These are phyloP conservation scores for Dactylellina sp. DNA, from an alignment of 2,329 filamentous ascomycete genomes.

Conservation along the genomic window DNA sequence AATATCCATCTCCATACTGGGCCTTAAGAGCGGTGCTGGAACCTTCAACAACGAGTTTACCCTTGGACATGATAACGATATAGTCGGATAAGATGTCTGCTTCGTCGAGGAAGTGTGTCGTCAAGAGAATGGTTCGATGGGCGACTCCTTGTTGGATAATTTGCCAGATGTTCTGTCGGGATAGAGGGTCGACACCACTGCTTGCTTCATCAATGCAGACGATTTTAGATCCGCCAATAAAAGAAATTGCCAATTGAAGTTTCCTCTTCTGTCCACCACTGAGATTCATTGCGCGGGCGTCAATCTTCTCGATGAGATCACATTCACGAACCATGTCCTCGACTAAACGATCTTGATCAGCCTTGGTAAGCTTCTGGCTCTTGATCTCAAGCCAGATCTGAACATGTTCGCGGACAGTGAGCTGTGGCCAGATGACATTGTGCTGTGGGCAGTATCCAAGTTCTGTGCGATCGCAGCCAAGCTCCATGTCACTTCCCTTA, in stretches of 20 bases:
- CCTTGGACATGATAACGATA: constrained; percentile 87
- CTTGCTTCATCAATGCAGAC: constrained; percentile 94
- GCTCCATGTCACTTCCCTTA: constrained; percentile 74
- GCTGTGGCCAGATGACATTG: constrained; percentile 91
- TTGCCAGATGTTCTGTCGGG: constrained; percentile 91
- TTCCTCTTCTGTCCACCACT: constrained; percentile 94
- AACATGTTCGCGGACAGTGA: constrained; percentile 89
- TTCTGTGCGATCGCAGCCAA: constrained; percentile 52
- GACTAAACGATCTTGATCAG: constrained; percentile 71
- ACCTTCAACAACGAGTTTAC: constrained; percentile 81
- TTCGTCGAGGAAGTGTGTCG: constrained; percentile 94
- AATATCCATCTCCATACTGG: constrained; percentile 82
- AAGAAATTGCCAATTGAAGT: constrained; percentile 92
- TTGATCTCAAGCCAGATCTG: constrained; percentile 86
- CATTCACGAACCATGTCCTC: constrained; percentile 75
- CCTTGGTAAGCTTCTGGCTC: constrained; percentile 64
- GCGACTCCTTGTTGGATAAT: constrained; percentile 88
- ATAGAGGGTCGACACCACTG: constrained; percentile 86
- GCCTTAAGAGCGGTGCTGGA: constrained; percentile 89
- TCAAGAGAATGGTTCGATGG: constrained; percentile 83
- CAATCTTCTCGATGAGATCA: constrained; percentile 80
- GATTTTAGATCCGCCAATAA: constrained; percentile 86
- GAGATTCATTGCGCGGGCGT: constrained; percentile 78
- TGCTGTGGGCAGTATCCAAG: constrained; percentile 85
- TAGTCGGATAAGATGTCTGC: constrained; percentile 89